Evolutionary conservation across 352 stramenopile species (phyloP), one percentile per base, ranked within the genome.

Genomic region (Vaucheria bursata): DNA sequence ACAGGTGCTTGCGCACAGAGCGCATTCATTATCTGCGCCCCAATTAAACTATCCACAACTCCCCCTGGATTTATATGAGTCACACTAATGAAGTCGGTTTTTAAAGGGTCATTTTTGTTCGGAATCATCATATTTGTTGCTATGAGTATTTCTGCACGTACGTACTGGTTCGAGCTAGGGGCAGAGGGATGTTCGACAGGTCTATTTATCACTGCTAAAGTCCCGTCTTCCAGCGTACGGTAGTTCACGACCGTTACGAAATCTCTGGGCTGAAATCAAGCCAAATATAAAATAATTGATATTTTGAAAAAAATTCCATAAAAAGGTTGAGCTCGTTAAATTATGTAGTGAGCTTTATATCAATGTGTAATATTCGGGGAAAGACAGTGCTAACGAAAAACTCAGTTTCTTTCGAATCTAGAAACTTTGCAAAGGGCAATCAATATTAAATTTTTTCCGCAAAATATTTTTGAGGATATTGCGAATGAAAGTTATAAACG

Each of bases 71-170:
- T 83, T 33, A 83, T 82, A 52, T 83, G 78, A 3, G 78, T 75
- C 8, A 83, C 40, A 32, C 65, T 80, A 8, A 83, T 71, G 29
- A 83, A 80, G 66, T 81, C 72, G 7, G 78, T 83, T 69, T 81
- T 80, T 0, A 18, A 72, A 1, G 78, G 78, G 66, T 83, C 78
- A 39, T 59, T 33, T 29, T 50, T 45, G 78, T 83, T 79, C 29
- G 78, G 74, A 40, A 73, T 73, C 78, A 83, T 83, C 45, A 83
- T 83, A 40, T 83, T 83, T 49, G 65, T 77, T 12, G 78, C 78
- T 39, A 83, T 75, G 31, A 83, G 78, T 12, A 83, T 83, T 68
- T 83, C 78, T 29, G 78, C 72, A 34, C 78, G 78, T 7, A 83
- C 78, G 64, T 78, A 83, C 59, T 80, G 76, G n/a, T 77, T 77